These are phyloP conservation scores for Chytridium lagenaria DNA, from an alignment of 371 early-diverging fungal species.

Conservation along the genomic window DNA sequence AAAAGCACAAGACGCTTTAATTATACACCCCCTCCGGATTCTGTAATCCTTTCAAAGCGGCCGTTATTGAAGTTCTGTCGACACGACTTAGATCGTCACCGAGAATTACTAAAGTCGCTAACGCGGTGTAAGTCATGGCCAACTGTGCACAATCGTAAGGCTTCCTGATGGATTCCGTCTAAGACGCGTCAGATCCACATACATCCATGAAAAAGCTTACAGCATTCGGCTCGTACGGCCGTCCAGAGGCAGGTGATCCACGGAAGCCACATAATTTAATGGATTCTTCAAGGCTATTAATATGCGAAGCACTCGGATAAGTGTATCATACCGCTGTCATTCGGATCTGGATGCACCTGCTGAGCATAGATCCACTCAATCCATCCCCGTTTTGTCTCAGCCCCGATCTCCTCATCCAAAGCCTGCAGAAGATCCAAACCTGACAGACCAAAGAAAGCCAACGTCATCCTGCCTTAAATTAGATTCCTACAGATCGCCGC, in stretches of 20 bases:
- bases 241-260: conserved; percentile 68
- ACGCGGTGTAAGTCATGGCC: conserved; percentile 92
- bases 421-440: conserved; percentile 80
- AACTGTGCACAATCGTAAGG: conserved; percentile 70
- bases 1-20: not conserved
- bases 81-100: conserved; percentile 91
- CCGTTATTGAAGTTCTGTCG: conserved; percentile 69
- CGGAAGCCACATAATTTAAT: conserved; percentile 35
- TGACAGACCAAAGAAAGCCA: conserved; percentile 80
- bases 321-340: conserved; percentile 10
- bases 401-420: conserved; percentile 61
- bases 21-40: conserved; percentile 74
- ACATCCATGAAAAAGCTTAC: conserved; percentile 42
- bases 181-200: not conserved
- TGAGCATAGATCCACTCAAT: conserved; percentile 97
- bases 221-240: conserved; percentile 56
- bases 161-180: conserved; percentile 43
- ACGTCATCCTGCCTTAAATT: conserved; percentile 71
- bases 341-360: conserved; percentile 63
- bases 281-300: not conserved
- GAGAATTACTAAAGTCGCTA: conserved; percentile 75
- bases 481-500: no score
- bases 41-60: conserved; percentile 69
- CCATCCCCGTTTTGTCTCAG: conserved; percentile 67
- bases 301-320: no score